These are phyloP conservation scores for Pterocarpus santalinus DNA, from an alignment of 306 rosid genomes.

Conservation along the genomic window DNA sequence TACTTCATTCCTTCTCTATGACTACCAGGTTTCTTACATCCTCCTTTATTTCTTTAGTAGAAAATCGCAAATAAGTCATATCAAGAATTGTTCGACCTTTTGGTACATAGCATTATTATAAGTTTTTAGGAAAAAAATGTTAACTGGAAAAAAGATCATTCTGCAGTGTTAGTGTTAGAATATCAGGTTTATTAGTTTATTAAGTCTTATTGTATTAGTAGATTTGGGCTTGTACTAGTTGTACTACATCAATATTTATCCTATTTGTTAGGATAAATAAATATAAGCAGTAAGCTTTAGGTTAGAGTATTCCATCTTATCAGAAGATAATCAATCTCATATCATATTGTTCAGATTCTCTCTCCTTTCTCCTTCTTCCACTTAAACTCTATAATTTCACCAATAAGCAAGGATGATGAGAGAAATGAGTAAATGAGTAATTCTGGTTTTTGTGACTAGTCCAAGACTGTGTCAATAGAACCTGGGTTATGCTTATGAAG, in stretches of 20 bases:
- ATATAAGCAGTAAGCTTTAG: neutral
- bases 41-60: neutral
- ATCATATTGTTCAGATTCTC: neutral
- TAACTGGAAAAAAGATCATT: constrained; percentile 3
- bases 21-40: too few relatives aligned
- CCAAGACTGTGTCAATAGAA: constrained; percentile 3
- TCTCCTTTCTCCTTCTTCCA: neutral
- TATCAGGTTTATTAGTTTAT: neutral
- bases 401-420: neutral
- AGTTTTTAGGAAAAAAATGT: neutral
- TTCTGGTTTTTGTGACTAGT: neutral
- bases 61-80: neutral
- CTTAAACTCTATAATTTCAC: neutral
- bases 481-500: neutral
- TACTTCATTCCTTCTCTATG: too few relatives aligned
- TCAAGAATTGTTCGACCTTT: constrained; percentile 6
- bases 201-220: neutral
- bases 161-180: constrained; percentile 14
- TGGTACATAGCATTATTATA: neutral
- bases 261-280: neutral
- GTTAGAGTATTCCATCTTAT: neutral
- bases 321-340: neutral
- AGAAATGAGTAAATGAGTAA: neutral
- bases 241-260: neutral
- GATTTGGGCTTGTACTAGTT: neutral